Evolutionary conservation across 1,284 basidiomycete genomes (phyloP), one percentile per base, ranked within the genome.

Genomic region (Trichosporon inkin): DNA sequence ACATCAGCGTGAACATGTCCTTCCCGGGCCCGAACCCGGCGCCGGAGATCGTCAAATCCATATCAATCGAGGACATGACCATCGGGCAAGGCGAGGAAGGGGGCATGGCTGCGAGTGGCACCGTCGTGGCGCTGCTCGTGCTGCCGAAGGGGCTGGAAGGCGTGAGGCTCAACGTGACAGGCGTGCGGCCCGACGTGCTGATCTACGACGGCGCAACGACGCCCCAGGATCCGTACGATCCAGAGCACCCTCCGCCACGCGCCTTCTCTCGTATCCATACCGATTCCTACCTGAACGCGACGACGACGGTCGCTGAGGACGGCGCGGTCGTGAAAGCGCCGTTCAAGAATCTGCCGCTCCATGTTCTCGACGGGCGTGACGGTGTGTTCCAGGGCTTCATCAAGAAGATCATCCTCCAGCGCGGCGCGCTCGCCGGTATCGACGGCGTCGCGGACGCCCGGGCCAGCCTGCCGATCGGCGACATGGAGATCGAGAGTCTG

Each of bases 41-140:
- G 3, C 75, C 77, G 0, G 68, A 76, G 22, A 64, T 79, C 53
- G 73, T 79, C 22, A 62, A 69, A 35, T 63, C 63, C 1, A 75
- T 79, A 2, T 73, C 75, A 0, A 76, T 79, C 47, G 75, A 79
- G 51, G 67, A 69, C 36, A 78, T 79, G 74, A 66, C 70, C 17
- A 54, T 69, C 4, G 60, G 56, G 6, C 38, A 58, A 14, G 55
- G 52, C 11, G 55, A 51, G 4, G 55, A 47, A 8, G 74, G 71
- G 2, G 71, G 72, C 53, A 73, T 77, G 65, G 64, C 60, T 19
- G 75, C 71, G 2, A 71, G 70, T 5, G 78, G 78, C 8, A 68
- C 62, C 1, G 75, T 79, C 35, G 61, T 77, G 10, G 78, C 75
- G 4, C 54, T 68, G n/a, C 63, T 78, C 10, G 61, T 71, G 28